A percentile compares a stretch with the other conserved stretches of the same genome.
phyloP scores from a whole-genome alignment of 768 basidiomycete genomes.

The Tulasnella calospora region DNA sequence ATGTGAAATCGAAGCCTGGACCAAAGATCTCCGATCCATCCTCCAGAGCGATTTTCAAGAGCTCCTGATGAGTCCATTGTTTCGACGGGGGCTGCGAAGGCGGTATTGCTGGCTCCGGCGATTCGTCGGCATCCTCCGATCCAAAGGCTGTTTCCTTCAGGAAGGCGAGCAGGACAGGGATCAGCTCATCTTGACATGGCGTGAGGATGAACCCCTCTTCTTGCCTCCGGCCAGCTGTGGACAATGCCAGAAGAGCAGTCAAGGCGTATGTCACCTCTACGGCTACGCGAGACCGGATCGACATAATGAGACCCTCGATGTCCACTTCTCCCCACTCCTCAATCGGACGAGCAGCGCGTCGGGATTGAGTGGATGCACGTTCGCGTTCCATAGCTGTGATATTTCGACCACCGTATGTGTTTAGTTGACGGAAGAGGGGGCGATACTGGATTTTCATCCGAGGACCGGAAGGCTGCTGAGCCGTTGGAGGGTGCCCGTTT shows the following conservation, averaged over 20 bases:
- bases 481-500: conserved; percentile 31
- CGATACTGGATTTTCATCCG: conserved; percentile 85
- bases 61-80: conserved; percentile 60
- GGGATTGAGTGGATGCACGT: conserved; percentile 45
- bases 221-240: conserved; percentile 50
- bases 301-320: conserved; percentile 90
- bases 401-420: conserved; percentile 78
- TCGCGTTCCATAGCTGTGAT: conserved; percentile 62
- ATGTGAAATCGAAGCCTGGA: conserved; percentile 44
- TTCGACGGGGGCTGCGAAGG: conserved; percentile 28
- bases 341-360: conserved; percentile 59
- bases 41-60: conserved; percentile 56
- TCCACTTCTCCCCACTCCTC: conserved; percentile 73
- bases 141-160: conserved; percentile 77
- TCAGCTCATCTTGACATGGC: conserved; percentile 64
- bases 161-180: conserved; percentile 83
- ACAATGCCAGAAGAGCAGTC: conserved; percentile 77
- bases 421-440: conserved; percentile 69
- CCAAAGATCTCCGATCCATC: conserved; percentile 54
- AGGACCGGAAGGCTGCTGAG: conserved; percentile 44
- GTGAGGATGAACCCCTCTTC: conserved; percentile 64
- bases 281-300: conserved; percentile 76
- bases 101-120: conserved; percentile 4
- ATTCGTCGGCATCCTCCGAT: conserved; percentile 38
- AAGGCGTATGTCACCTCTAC: conserved; percentile 86